These are phyloP conservation scores for Candida methanosorbosa DNA, from an alignment of 805 yeast species.

Conservation along the genomic window DNA sequence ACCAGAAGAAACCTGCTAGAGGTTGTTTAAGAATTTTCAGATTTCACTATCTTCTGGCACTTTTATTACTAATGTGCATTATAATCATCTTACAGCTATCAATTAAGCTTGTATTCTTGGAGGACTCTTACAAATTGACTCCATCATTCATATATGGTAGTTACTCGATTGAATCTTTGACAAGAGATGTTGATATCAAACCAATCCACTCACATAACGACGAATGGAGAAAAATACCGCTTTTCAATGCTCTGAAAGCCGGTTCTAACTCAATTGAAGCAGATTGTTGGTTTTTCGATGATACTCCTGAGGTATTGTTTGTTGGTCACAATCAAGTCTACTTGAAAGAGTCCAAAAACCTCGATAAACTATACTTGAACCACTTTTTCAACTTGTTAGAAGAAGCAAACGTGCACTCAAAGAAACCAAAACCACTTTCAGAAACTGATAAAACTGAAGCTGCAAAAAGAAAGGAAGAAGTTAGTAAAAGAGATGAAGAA, in stretches of 20 bases:
- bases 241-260: conserved; percentile 42
- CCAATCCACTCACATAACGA: conserved; percentile 63
- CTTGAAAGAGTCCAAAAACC: conserved; percentile 32
- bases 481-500: background rate
- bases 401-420: conserved; percentile 28
- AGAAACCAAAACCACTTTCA: background rate
- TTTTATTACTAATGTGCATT: no score
- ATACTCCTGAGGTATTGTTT: conserved; percentile 26
- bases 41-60: no score
- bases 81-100: background rate
- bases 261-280: conserved; percentile 58
- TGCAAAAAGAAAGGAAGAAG: background rate
- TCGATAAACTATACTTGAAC: conserved; percentile 42
- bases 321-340: conserved; percentile 54
- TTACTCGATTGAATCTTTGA: conserved; percentile 8
- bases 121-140: background rate
- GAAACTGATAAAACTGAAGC: background rate
- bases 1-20: no score
- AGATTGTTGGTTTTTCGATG: conserved; percentile 46
- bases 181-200: conserved; percentile 17
- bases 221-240: conserved; percentile 52
- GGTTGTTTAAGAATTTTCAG: no score
- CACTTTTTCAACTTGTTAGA: conserved; percentile 41
- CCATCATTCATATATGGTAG: background rate
- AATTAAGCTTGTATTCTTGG: no score